Evolutionary conservation across 257 asterid genomes (phyloP).

Genomic region (Avicennia marina): DNA sequence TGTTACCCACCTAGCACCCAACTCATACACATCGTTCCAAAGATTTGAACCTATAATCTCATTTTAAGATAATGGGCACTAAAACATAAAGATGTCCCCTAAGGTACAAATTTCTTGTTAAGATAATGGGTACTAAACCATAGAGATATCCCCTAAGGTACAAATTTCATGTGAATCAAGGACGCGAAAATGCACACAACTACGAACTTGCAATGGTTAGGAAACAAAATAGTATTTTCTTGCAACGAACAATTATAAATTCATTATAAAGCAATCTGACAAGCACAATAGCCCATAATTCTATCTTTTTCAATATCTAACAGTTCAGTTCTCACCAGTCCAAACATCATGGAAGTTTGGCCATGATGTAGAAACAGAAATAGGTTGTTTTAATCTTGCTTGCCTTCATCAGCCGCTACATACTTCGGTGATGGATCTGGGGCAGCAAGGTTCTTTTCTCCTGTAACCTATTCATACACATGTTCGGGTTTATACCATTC

Average conservation of each 20-base stretch:
- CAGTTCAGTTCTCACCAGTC: constrained; percentile 9
- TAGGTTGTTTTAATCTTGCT: constrained; percentile 40
- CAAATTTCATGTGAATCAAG: not conserved
- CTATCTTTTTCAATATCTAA: constrained; percentile 10
- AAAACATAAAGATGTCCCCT: too few species aligned
- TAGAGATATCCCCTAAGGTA: too few species aligned
- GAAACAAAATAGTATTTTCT: not conserved
- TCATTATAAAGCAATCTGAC: constrained; percentile 15
- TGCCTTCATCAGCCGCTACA: constrained; percentile 35
- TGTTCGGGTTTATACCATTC: constrained; percentile 4
- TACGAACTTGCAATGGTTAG: constrained; percentile 2
- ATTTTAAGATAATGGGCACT: too few species aligned
- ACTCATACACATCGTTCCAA: too few species aligned
- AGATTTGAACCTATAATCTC: too few species aligned
- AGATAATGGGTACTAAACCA: too few species aligned
- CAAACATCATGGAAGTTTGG: constrained; percentile 16
- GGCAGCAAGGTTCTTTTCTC: constrained; percentile 28
- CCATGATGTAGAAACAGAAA: constrained; percentile 4
- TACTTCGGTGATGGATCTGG: constrained; percentile 35
- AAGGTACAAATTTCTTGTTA: too few species aligned
- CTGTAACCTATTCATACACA: constrained; percentile 37
- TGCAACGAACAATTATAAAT: not conserved
- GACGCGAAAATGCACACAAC: constrained; percentile 11
- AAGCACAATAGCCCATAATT: not conserved
- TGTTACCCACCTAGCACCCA: too few species aligned